Base-by-base conservation (phyloP, 1,139 yeast genomes). In the Candida albicans region DNA sequence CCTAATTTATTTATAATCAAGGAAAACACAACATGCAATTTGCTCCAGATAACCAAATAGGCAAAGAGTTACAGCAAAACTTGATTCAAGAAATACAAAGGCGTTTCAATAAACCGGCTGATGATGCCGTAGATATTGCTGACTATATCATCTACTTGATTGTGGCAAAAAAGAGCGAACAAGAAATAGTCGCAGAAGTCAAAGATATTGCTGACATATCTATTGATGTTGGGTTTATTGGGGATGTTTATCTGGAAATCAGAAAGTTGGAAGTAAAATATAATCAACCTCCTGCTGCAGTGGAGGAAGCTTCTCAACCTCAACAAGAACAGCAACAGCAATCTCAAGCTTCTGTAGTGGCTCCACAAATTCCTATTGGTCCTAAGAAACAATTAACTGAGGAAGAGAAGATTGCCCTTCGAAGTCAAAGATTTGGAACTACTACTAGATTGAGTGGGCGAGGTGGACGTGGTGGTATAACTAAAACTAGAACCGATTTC, bases 61-160 rank as follows among this genome's bases (percentile, higher is more conserved):
- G 75, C 28, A 53, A 62, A 42, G 65, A 65, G 53, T 58, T 73
- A 42, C 68, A 63, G 51, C 61, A 62, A 11, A 62, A 67, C 42
- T 60, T 73, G 48, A 59, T 62, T 15, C 65, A 63, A 35, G 78
- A 73, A 54, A 59, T 73, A 44, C 60, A 59, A 40, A 66, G 59
- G 44, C 62, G 70, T 44, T 73, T 53, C 53, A 57, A 55, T 47
- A 51, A 47, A 37, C 59, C 65, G 18, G 61, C 61, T 7, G 95
- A 86, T 48, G 95, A 88, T 59, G 82, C 88, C 28, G 80, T 73
- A 37, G 89, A 85, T 58, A 85, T 87, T 34, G 88, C 96, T 12
- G 96, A 89, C 59, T 89, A 81, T 59, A 81, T 89, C 48, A 77
- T 84, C 18, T 77, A 87, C 45, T 72, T 88, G 67, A 82, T 88